Conservation (phyloP, 192 early-diverging fungal genomes). For the Podila horticola region DNA sequence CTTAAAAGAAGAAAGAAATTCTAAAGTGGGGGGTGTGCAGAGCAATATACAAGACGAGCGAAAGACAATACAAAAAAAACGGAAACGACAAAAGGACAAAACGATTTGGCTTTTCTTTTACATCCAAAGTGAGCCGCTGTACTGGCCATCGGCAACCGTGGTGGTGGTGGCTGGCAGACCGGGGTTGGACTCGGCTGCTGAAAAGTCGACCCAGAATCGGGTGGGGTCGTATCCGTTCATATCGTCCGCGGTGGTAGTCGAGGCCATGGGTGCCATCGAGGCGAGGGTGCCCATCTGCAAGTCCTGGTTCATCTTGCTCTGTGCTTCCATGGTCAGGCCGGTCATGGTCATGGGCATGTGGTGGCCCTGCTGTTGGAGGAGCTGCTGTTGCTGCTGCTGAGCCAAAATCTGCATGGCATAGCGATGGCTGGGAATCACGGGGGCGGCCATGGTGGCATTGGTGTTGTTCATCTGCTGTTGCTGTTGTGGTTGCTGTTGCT, state of each 20-base stretch:
- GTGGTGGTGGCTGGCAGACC: not conserved
- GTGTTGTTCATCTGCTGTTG: not conserved
- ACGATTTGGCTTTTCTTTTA: not conserved
- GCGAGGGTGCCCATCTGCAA: constrained; percentile 12
- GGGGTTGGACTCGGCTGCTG: constrained; percentile 8
- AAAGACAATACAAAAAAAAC: not conserved
- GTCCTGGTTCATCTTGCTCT: constrained; percentile 37
- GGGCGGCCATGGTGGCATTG: constrained; percentile 3
- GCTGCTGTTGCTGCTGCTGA: constrained; percentile 46
- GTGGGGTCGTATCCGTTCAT: constrained; percentile 23
- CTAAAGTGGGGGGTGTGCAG: not conserved
- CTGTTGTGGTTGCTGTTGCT: not conserved
- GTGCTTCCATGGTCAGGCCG: constrained; percentile 29
- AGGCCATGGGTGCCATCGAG: not conserved
- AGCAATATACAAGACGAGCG: not conserved
- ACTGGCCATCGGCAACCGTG: not conserved
- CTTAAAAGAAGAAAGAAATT: not conserved
- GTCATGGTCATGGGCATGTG: constrained; percentile 43
- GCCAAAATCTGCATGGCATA: constrained; percentile 41
- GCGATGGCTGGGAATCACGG: constrained; percentile 49
- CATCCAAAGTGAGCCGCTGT: constrained; percentile 1
- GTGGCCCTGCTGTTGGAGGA: constrained; percentile 16
- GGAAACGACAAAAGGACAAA: not conserved
- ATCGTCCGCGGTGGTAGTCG: not conserved
- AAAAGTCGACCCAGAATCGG: constrained; percentile 45